Conservation (phyloP, 78 protist species). For the Anaeramoeba ignava region DNA sequence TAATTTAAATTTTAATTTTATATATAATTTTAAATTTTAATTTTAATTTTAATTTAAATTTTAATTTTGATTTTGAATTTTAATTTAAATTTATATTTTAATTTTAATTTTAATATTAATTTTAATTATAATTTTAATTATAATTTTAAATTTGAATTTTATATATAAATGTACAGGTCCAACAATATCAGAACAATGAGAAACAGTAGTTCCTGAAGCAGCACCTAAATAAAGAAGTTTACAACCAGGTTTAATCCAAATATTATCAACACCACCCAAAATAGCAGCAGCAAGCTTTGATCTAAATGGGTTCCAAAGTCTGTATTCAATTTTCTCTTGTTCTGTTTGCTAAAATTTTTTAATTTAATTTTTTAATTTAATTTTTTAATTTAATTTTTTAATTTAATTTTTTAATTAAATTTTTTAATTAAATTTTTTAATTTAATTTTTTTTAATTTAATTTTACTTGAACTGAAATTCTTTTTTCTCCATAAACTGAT, state of each 20-base stretch:
- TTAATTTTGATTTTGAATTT: no score
- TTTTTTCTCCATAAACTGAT: constrained; percentile 97
- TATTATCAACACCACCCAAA: constrained; percentile 86
- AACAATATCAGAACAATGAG: constrained; percentile 95
- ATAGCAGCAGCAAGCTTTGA: constrained; percentile 98
- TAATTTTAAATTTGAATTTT: background rate
- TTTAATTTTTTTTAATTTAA: background rate
- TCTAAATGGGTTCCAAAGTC: constrained; percentile 99
- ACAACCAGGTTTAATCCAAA: constrained; percentile 86
- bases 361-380: no score
- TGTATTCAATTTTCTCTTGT: constrained; percentile 95
- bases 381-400: constrained; percentile 17
- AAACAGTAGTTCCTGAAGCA: constrained; percentile 99
- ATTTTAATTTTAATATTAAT: no score
- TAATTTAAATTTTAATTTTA: no score
- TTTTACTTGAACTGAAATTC: constrained; percentile 72
- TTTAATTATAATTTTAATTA: background rate
- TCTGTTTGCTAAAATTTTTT: no score
- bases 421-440: background rate
- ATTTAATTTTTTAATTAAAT: background rate
- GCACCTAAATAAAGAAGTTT: constrained; percentile 99
- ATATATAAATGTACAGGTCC: constrained; percentile 68
- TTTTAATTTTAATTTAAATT: no score
- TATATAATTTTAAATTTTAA: no score
- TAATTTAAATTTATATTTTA: no score